Conservation (phyloP, 208 protist genomes). For the Trypanosoma boissoni region DNA sequence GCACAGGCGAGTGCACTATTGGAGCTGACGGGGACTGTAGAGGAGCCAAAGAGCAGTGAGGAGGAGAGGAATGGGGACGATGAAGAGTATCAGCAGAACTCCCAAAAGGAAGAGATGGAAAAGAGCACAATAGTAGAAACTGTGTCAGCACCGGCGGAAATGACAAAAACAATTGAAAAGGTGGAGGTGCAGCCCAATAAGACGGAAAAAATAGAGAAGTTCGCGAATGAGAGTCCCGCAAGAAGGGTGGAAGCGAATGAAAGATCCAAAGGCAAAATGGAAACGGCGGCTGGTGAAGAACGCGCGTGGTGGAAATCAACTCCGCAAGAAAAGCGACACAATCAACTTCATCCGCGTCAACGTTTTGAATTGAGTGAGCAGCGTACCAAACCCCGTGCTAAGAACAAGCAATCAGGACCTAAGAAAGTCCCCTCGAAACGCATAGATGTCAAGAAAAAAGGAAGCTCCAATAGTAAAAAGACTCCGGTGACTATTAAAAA, state of each 20-base stretch:
- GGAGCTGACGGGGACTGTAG: neutral
- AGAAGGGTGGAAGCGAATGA: neutral
- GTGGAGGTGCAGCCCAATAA: neutral
- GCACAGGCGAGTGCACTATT: neutral
- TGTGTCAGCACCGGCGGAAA: too few species aligned
- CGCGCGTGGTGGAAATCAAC: conserved; percentile 73
- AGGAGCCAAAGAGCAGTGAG: neutral
- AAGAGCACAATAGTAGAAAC: conserved; percentile 1
- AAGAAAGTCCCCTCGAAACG: neutral
- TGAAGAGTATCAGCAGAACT: neutral
- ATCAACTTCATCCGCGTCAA: conserved; percentile 65
- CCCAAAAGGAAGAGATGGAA: conserved; percentile 6
- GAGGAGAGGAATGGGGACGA: neutral
- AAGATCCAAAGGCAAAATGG: neutral
- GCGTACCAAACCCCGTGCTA: conserved; percentile 1
- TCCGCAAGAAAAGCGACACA: conserved; percentile 49
- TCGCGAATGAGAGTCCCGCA: too few species aligned
- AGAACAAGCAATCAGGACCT: neutral
- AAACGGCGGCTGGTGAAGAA: conserved; percentile 26
- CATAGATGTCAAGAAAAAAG: conserved; percentile 10
- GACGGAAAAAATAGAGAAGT: neutral
- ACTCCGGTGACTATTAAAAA: neutral
- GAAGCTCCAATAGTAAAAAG: neutral
- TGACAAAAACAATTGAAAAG: too few species aligned
- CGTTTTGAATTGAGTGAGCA: conserved; percentile 56